phyloP scores from a whole-genome alignment of 305 asterid species.

The Solanum hybrid region DNA sequence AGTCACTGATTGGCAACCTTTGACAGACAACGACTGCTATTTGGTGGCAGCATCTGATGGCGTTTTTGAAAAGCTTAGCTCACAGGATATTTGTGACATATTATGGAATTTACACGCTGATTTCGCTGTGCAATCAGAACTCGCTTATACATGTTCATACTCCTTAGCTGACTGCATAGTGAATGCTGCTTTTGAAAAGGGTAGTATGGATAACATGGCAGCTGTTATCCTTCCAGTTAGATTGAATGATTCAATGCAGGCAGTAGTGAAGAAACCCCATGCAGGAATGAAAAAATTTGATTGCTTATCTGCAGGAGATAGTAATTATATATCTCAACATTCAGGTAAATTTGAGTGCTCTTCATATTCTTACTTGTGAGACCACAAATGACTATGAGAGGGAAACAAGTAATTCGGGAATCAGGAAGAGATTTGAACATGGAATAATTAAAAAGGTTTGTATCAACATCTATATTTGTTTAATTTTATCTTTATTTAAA shows the following conservation, averaged over 20 bases:
- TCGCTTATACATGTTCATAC: conserved; percentile 44
- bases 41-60: conserved; percentile 94
- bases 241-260: conserved; percentile 24
- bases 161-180: conserved; percentile 87
- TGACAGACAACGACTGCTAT: conserved; percentile 74
- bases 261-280: conserved; percentile 21
- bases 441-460: neutral
- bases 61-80: conserved; percentile 70
- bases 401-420: neutral
- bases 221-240: conserved; percentile 59
- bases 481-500: neutral
- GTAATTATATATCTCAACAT: conserved; percentile 30
- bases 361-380: neutral
- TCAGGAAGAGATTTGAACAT: neutral
- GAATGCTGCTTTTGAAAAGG: conserved; percentile 67
- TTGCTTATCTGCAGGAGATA: conserved; percentile 40
- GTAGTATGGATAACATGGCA: conserved; percentile 91
- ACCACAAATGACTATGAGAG: neutral
- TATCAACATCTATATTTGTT: neutral
- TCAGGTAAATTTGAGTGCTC: conserved; percentile 36
- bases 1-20: conserved; percentile 92
- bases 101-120: conserved; percentile 58
- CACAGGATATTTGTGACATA: conserved; percentile 85
- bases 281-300: conserved; percentile 24
- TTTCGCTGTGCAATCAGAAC: conserved; percentile 27